A percentile compares a stretch with the other conserved stretches of the same genome.
phyloP scores from a whole-genome alignment of 768 basidiomycete species.

The Krasilnikovozyma curviuscula region DNA sequence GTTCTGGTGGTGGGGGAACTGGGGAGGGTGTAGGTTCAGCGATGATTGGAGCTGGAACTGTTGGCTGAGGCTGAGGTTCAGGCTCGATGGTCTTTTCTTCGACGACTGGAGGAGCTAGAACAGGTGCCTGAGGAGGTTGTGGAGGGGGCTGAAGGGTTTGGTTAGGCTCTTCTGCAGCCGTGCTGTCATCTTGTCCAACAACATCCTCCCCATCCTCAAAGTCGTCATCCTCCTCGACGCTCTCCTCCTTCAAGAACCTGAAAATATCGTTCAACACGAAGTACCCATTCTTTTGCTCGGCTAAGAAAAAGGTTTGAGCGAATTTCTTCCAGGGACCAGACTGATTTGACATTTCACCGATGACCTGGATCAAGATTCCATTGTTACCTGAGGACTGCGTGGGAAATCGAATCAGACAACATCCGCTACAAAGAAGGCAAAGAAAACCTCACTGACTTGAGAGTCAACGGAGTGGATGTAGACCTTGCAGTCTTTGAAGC shows the following conservation, averaged over 20 bases:
- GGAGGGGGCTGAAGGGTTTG: not conserved
- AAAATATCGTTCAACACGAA: constrained; percentile 99
- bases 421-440: not conserved
- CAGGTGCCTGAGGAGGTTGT: not conserved
- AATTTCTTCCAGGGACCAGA: constrained; percentile 91
- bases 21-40: constrained; percentile 14
- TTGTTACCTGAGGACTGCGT: constrained; percentile 56
- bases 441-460: constrained; percentile 30
- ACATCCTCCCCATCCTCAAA: constrained; percentile 29
- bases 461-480: constrained; percentile 98
- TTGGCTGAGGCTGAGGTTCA: constrained; percentile 3
- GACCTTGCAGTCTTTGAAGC: constrained; percentile 91
- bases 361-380: constrained; percentile 97
- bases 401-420: not conserved
- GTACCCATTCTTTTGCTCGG: constrained; percentile 96
- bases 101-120: not conserved
- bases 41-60: not conserved
- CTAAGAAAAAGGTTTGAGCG: constrained; percentile 98
- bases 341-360: constrained; percentile 94
- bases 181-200: constrained; percentile 23
- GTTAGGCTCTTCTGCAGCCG: constrained; percentile 24
- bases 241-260: constrained; percentile 94
- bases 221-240: constrained; percentile 44
- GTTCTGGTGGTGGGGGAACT: constrained; percentile 1
- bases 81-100: constrained; percentile 14